Evolutionary conservation across 306 rosid species (phyloP).

Genomic region (Inga leiocalycina): DNA sequence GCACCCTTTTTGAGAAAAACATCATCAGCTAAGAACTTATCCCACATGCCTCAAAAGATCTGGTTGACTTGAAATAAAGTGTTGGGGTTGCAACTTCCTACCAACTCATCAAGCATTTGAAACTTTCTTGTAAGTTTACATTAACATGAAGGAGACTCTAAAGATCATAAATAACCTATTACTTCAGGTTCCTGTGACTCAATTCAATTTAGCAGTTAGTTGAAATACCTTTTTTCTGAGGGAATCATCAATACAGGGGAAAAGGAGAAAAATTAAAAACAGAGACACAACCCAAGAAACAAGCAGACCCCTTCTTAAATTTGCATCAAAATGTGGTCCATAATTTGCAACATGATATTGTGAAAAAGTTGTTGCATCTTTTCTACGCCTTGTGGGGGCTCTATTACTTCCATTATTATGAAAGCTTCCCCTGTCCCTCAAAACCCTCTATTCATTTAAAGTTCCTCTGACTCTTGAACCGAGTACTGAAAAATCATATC

Average conservation of each 20-base stretch:
- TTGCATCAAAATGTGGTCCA: constrained; percentile 31
- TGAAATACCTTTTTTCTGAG: background rate
- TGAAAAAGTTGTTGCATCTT: background rate
- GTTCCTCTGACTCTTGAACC: constrained; percentile 19
- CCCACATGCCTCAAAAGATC: background rate
- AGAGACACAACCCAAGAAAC: background rate
- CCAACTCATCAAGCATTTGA: background rate
- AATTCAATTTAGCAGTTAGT: background rate
- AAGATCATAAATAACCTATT: background rate
- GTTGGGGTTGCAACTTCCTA: background rate
- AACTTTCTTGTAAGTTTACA: background rate
- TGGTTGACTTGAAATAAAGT: background rate
- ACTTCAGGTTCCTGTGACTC: background rate
- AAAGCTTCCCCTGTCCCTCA: constrained; percentile 16
- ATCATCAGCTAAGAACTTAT: background rate
- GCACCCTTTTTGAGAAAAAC: background rate
- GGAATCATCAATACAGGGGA: background rate
- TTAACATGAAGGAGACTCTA: background rate
- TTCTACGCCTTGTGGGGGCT: background rate
- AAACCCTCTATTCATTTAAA: constrained; percentile 14
- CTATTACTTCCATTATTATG: constrained; percentile 12
- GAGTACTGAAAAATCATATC: background rate
- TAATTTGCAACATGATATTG: constrained; percentile 4
- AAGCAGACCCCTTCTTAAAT: background rate
- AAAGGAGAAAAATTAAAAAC: background rate